Conservation (phyloP, 23 red algal genomes). For the Pyropia yezoensis region DNA sequence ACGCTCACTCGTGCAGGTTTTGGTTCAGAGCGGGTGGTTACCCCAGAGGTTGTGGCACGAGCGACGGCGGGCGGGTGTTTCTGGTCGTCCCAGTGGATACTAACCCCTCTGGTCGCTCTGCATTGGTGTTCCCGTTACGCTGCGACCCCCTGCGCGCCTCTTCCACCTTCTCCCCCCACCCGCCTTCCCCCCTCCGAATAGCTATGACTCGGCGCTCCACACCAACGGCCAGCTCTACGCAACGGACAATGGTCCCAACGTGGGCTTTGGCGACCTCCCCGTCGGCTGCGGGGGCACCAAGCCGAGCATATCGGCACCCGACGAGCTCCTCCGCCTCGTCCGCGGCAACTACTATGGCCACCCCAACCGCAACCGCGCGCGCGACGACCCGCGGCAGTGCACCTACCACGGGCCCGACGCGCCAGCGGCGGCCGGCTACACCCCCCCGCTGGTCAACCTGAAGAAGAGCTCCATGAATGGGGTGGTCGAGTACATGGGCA, state of each 20-base stretch:
- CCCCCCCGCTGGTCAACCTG: slow-evolving; percentile 26
- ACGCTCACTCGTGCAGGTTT: no score
- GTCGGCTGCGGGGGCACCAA: slow-evolving; percentile 13
- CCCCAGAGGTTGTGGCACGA: no score
- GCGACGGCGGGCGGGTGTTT: no score
- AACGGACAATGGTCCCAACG: slow-evolving; percentile 48
- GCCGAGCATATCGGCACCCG: slow-evolving; percentile 1
- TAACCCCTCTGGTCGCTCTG: no score
- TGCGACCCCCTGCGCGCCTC: no score
- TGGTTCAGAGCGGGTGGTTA: no score
- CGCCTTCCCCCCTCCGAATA: no score
- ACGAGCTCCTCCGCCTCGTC: slow-evolving; percentile 19
- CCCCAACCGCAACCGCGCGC: slow-evolving; percentile 56
- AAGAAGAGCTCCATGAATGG: slow-evolving; percentile 19
- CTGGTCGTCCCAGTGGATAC: no score
- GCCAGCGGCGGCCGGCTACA: slow-evolving; percentile 23
- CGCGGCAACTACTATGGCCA: slow-evolving; percentile 44
- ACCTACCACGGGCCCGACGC: slow-evolving; percentile 19
- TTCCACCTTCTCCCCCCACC: no score
- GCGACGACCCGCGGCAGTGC: slow-evolving; percentile 36
- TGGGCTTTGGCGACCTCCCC: slow-evolving; percentile 22
- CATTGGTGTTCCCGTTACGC: no score
- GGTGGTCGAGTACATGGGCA: slow-evolving; percentile 46
- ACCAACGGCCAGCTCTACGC: slow-evolving; percentile 51
- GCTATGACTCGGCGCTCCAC: slow-evolving; percentile 19